phyloP scores from a whole-genome alignment of 192 early-diverging fungal genomes.

The Coemansia sp. region DNA sequence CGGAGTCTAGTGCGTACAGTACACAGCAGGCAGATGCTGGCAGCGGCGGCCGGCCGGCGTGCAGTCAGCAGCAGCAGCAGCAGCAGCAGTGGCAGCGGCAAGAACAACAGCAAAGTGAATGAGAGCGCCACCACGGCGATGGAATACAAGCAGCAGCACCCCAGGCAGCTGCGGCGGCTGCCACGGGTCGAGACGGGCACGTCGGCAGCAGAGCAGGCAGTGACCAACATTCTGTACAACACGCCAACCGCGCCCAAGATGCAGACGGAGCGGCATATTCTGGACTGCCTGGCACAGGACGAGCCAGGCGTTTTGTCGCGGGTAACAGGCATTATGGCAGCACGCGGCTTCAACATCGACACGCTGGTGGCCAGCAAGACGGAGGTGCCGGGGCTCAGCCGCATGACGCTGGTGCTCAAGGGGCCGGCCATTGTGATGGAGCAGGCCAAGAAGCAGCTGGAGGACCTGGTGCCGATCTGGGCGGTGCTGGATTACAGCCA shows the following conservation, averaged over 20 bases:
- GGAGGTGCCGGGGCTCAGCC: conserved; percentile 84
- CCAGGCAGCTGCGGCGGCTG: conserved; percentile 47
- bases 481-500: conserved; percentile 96
- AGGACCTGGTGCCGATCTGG: conserved; percentile 97
- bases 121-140: conserved; percentile 50
- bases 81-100: conserved; percentile 10
- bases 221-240: conserved; percentile 96
- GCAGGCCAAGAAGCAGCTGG: conserved; percentile 91
- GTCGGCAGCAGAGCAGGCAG: conserved; percentile 88
- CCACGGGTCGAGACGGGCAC: conserved; percentile 50
- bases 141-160: conserved; percentile 55
- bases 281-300: conserved; percentile 93
- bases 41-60: conserved; percentile 6
- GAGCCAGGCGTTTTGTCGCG: conserved; percentile 83
- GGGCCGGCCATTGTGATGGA: conserved; percentile 80
- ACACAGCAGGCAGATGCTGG: not conserved
- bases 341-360: conserved; percentile 96
- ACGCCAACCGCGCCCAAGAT: conserved; percentile 75
- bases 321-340: conserved; percentile 86
- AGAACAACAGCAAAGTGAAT: conserved; percentile 34
- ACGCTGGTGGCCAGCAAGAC: conserved; percentile 95
- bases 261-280: conserved; percentile 67
- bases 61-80: conserved; percentile 10
- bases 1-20: conserved; percentile 17
- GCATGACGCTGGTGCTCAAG: conserved; percentile 95